Conservation (phyloP, 2,329 filamentous ascomycete species). For the Fusarium sp. region DNA sequence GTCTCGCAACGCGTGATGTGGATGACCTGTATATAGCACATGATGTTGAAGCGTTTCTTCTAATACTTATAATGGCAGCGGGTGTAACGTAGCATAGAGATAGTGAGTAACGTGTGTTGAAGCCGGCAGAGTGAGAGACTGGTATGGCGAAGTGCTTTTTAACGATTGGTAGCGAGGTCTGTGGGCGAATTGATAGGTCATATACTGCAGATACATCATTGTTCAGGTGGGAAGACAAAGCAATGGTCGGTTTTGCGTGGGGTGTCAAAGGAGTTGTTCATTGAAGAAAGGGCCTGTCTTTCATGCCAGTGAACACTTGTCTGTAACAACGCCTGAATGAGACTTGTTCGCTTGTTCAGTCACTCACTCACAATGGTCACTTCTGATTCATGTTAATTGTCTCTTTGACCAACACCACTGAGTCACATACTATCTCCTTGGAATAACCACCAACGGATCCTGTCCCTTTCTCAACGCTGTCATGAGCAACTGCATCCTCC, state of each 20-base stretch:
- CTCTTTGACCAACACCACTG: not conserved
- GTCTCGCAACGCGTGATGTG: constrained; percentile 26
- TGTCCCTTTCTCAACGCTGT: constrained; percentile 25
- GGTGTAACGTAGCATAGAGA: not conserved
- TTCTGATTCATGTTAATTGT: not conserved
- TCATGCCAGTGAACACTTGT: not conserved
- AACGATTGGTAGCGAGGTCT: not conserved
- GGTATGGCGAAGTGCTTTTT: not conserved
- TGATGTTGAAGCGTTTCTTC: not conserved
- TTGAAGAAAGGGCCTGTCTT: not conserved
- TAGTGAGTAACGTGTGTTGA: not conserved
- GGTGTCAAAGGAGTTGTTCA: not conserved
- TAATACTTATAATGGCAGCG: no score
- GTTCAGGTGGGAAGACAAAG: constrained; percentile 3
- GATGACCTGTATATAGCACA: constrained; percentile 18
- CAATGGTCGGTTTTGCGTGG: not conserved
- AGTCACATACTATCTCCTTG: not conserved
- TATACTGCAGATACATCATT: not conserved
- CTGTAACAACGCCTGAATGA: not conserved
- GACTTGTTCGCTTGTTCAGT: not conserved
- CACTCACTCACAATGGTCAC: not conserved
- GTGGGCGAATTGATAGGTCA: not conserved
- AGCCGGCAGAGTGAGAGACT: not conserved
- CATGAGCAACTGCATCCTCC: constrained; percentile 38
- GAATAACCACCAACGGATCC: constrained; percentile 38